Percentiles rank a stretch among this genome's conserved stretches.
Conservation (phyloP, 306 rosid genomes). For the Quillaja saponaria region DNA sequence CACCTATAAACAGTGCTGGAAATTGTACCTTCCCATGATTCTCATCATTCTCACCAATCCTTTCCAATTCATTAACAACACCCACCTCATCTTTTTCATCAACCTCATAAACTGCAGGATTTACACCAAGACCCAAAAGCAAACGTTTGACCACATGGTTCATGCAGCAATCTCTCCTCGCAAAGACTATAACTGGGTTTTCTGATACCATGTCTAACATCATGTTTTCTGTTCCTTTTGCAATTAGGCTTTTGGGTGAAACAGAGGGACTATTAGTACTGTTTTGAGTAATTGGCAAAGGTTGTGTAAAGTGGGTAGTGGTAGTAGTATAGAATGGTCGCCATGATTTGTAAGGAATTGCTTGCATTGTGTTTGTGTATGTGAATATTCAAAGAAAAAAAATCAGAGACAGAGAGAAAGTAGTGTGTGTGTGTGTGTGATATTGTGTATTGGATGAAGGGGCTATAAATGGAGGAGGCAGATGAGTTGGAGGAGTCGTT, state of each 20-base stretch:
- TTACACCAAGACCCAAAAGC: conserved; percentile 58
- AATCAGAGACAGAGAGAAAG: conserved; percentile 2
- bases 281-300: neutral
- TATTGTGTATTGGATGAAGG: neutral
- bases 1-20: conserved; percentile 61
- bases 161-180: conserved; percentile 61
- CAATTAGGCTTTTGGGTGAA: neutral
- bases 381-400: neutral
- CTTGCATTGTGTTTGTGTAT: conserved; percentile 46
- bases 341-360: conserved; percentile 73
- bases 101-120: conserved; percentile 56
- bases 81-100: conserved; percentile 52
- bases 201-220: conserved; percentile 44
- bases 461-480: conserved; percentile 25
- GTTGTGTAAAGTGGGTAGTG: conserved; percentile 18
- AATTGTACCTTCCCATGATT: conserved; percentile 35
- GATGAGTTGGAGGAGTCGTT: conserved; percentile 45
- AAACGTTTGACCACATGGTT: conserved; percentile 60
- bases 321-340: conserved; percentile 25
- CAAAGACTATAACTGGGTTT: conserved; percentile 55
- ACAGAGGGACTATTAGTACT: neutral
- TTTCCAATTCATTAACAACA: conserved; percentile 40
- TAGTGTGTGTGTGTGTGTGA: neutral
- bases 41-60: neutral
- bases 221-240: neutral